Base-by-base conservation (phyloP, 257 asterid species). In the Solanum commersonii region DNA sequence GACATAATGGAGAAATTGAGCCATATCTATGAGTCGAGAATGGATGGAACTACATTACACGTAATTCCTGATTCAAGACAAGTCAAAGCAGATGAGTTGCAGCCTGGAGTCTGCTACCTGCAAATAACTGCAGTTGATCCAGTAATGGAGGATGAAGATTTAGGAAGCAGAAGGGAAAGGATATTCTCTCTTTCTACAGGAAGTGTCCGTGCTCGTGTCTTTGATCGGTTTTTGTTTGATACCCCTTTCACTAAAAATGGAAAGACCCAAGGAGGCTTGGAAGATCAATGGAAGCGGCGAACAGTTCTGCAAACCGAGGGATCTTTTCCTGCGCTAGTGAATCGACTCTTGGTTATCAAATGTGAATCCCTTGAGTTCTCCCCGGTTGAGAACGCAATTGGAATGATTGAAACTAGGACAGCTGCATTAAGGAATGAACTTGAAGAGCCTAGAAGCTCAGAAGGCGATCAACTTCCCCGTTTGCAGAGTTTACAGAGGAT, bases 1-100 rank as follows among this genome's bases (percentile, higher is more conserved):
- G 99, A 97, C 88, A 95, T 97, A 90, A 97, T 97, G 99, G 99
- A 96, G 93, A 97, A 97, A 89, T 98, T 97, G n/a, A 97, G 99
- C 91, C 99, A 95, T 88, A 96, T 97, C 89, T 97, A 97, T 1
- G 99, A 97, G 92, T 94, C 98, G 31, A 94, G 97, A 90, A 94
- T 94, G 98, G 95, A 92, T 73, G 97, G 98, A 49, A 93, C 99
- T 22, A 96, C 99, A 18, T 90, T 97, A 90, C 99, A 97, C 44
- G 90, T 97, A 83, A 97, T 97, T 91, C 99, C 99, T 22, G 99
- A 97, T 91, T 97, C 99, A 22, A 93, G 99, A 84, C 99, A 97
- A 87, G 99, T 97, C 31, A 97, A 95, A 89, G 96, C 95, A 46
- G 98, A 95, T 73, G 99, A 97, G 92, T 93, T 96, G 93, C 98